Conservation (phyloP, 2,329 filamentous ascomycete species). For the Davidsoniella virescens region DNA sequence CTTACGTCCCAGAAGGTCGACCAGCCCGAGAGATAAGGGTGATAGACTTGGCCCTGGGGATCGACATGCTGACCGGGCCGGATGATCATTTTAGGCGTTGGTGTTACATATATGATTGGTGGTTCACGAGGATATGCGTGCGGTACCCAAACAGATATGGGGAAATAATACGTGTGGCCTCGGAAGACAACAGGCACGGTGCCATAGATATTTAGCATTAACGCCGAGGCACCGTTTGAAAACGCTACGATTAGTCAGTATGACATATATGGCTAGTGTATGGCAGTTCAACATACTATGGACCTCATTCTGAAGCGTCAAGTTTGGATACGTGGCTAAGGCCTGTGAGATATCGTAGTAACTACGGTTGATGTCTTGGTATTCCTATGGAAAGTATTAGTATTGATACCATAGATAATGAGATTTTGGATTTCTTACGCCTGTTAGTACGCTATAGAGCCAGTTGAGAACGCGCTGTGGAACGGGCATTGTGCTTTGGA, state of each 20-base stretch:
- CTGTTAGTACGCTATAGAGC: conserved; percentile 82
- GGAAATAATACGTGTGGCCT: conserved; percentile 78
- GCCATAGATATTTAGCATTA: conserved; percentile 73
- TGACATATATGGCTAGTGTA: neutral
- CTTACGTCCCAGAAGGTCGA: conserved; percentile 75
- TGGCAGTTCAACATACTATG: conserved; percentile 50
- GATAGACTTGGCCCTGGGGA: conserved; percentile 82
- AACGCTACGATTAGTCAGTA: conserved; percentile 45
- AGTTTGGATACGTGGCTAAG: conserved; percentile 60
- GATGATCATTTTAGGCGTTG: conserved; percentile 75
- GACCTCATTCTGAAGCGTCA: conserved; percentile 79
- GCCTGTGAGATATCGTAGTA: conserved; percentile 82
- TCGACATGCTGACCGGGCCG: conserved; percentile 90
- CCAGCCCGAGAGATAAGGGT: conserved; percentile 90
- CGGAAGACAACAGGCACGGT: conserved; percentile 86
- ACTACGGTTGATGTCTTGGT: conserved; percentile 78
- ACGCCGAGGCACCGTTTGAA: conserved; percentile 69
- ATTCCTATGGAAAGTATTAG: conserved; percentile 45
- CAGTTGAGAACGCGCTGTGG: conserved; percentile 85
- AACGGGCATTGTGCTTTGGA: conserved; percentile 40
- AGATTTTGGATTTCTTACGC: conserved; percentile 30
- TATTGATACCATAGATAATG: neutral
- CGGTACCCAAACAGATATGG: conserved; percentile 83
- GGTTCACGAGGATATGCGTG: conserved; percentile 76
- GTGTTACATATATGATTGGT: conserved; percentile 76